phyloP scores from a whole-genome alignment of 176 grass and related monocot species.

The Hyparrhenia diplandra region DNA sequence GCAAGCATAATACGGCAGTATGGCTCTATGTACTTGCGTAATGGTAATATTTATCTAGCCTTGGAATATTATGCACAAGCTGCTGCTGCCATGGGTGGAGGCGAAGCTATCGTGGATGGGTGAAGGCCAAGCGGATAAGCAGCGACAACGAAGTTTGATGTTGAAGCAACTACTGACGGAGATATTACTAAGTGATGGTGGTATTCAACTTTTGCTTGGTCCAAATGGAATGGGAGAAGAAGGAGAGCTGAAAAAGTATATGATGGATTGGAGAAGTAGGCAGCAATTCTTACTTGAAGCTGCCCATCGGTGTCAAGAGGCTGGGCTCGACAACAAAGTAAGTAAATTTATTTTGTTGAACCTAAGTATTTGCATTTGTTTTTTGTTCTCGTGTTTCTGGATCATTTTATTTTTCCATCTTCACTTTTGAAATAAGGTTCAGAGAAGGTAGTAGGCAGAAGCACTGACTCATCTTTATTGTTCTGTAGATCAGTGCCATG shows the following conservation, averaged over 20 bases:
- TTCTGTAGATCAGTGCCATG: neutral
- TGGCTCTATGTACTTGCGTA: conserved; percentile 80
- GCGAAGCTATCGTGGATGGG: conserved; percentile 75
- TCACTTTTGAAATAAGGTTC: conserved; percentile 6
- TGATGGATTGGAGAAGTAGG: conserved; percentile 73
- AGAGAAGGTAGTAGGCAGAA: neutral
- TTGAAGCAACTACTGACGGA: conserved; percentile 82
- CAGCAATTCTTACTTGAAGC: conserved; percentile 89
- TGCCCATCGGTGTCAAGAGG: conserved; percentile 82
- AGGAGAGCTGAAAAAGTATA: conserved; percentile 84
- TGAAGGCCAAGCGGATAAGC: conserved; percentile 58
- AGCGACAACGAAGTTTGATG: conserved; percentile 82
- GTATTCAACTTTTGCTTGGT: conserved; percentile 89
- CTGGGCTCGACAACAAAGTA: conserved; percentile 92
- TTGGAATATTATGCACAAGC: conserved; percentile 93
- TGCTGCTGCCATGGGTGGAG: conserved; percentile 87
- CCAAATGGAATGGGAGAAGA: conserved; percentile 87
- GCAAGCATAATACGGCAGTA: conserved; percentile 80
- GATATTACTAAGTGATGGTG: conserved; percentile 85
- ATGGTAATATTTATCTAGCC: conserved; percentile 81
- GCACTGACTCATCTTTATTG: conserved; percentile 8
- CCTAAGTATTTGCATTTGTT: neutral
- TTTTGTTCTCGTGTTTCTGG: neutral
- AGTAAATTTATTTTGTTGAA: conserved; percentile 17
- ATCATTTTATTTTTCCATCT: conserved; percentile 3